Base-by-base conservation (phyloP, 306 rosid genomes). In the Senna tora region DNA sequence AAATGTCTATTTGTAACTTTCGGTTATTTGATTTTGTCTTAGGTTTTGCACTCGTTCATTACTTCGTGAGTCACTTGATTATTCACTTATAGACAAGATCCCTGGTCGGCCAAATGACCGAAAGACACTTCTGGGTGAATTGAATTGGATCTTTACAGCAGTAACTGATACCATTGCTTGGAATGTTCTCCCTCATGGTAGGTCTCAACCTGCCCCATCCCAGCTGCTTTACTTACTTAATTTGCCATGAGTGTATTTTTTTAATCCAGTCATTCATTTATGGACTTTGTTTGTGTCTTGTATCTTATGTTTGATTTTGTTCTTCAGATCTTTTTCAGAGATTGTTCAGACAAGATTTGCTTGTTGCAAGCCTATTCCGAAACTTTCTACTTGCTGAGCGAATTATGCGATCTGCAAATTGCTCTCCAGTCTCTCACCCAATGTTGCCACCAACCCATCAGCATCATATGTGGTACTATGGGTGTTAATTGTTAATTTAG, bases 161-260 rank as follows among this genome's bases (percentile, higher is more conserved):
- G 96, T 95, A 72, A 95, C 99, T 42, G 97, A 95, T 75, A 95
- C 99, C 7, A 92, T 95, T 80, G 99, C 99, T 12, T 95, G 99
- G 99, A 95, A 95, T 72, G 99, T 92, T 83, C 96, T 95, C 64
- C 97, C 99, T 36, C 96, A 87, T 71, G 99, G 99, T 95, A 81
- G 54, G 69, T 76, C 60, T 67, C 65, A 56, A 51, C 30, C 77
- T 61, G 61, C 66, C 14, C 36, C 14, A 55, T 61, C 17, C 11
- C 69, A 39, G 34, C 47, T 30, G n/a, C 33, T 55, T 67, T 16
- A 20, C 61, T 16, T 52, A 10, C 69, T 46, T 66, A 14, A 17
- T 70, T 59, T 50, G 28, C 73, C 19, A 15, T 13, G 39, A 33
- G 22, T 33, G 3, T 49, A 39, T 62, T 52, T 58, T 8, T 47